Percentiles rank a stretch among this genome's conserved stretches.
These are phyloP conservation scores for Pyrenula aspistea DNA, from an alignment of 495 filamentous ascomycete species.

Conservation along the genomic window DNA sequence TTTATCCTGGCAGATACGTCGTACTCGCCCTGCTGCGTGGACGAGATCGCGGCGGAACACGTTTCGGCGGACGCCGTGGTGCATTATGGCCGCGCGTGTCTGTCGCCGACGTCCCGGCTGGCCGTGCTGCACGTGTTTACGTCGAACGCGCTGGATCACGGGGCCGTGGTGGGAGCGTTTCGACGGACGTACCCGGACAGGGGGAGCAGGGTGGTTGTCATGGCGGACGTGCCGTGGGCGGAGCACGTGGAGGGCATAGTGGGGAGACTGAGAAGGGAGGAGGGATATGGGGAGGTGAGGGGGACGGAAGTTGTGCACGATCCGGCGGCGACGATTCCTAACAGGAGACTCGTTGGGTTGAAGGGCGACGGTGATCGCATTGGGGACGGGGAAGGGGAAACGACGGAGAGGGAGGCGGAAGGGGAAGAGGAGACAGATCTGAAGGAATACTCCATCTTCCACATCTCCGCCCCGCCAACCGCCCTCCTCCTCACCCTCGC, in stretches of 20 bases:
- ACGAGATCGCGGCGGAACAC: constrained; percentile 95
- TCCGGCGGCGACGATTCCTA: constrained; percentile 74
- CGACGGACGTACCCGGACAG: constrained; percentile 52
- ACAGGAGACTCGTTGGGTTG: constrained; percentile 37
- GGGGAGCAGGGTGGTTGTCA: constrained; percentile 56
- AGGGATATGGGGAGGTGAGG: constrained; percentile 60
- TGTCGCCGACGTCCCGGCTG: constrained; percentile 79
- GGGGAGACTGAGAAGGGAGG: constrained; percentile 26
- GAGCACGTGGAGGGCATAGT: constrained; percentile 50
- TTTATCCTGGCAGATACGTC: constrained; percentile 93
- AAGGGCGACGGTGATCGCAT: constrained; percentile 8
- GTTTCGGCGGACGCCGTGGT: constrained; percentile 82
- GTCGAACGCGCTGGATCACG: constrained; percentile 45
- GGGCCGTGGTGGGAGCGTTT: constrained; percentile 48
- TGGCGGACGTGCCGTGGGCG: constrained; percentile 82
- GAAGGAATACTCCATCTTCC: constrained; percentile 68
- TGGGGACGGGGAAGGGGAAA: neutral
- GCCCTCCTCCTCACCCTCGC: constrained; percentile 78
- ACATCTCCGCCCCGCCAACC: constrained; percentile 75
- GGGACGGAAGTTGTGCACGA: constrained; percentile 63
- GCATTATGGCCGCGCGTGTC: constrained; percentile 86
- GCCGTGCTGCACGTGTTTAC: constrained; percentile 94
- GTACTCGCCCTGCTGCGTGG: constrained; percentile 93
- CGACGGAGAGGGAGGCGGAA: constrained; percentile 38
- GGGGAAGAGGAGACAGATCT: constrained; percentile 37